Conservation (phyloP, 257 asterid species). For the Jacaranda mimosifolia region DNA sequence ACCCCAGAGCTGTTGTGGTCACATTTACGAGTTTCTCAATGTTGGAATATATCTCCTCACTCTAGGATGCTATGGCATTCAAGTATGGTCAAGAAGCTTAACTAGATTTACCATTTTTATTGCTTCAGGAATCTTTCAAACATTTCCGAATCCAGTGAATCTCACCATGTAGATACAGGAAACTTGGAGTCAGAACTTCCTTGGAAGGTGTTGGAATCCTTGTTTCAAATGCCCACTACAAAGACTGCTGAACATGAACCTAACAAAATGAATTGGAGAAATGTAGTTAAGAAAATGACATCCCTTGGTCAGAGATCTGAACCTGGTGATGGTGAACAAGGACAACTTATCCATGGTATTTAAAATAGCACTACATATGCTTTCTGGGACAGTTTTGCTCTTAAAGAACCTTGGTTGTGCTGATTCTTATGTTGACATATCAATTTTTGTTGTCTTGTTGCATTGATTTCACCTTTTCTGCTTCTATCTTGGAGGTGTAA, state of each 20-base stretch:
- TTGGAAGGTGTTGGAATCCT: conserved; percentile 75
- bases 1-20: background rate
- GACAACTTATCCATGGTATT: conserved; percentile 59
- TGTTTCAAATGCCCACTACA: conserved; percentile 87
- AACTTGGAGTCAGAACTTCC: conserved; percentile 65
- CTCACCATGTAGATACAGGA: conserved; percentile 45
- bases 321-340: conserved; percentile 47
- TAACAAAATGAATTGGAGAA: conserved; percentile 88
- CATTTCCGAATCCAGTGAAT: conserved; percentile 44
- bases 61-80: conserved; percentile 15
- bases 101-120: conserved; percentile 34
- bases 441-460: conserved; percentile 15
- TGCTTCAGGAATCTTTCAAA: conserved; percentile 63
- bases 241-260: conserved; percentile 84
- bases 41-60: background rate
- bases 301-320: conserved; percentile 69
- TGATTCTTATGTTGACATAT: conserved; percentile 9
- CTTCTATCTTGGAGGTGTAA: conserved; percentile 12
- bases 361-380: conserved; percentile 20
- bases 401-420: conserved; percentile 19
- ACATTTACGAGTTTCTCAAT: conserved; percentile 27
- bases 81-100: conserved; percentile 27
- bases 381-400: conserved; percentile 25
- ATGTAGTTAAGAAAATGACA: conserved; percentile 75
- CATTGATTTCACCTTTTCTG: conserved; percentile 14